Evolutionary conservation across 2,329 filamentous ascomycete genomes (phyloP), one percentile per base, ranked within the genome.

Genomic region (Colletotrichum melonis): DNA sequence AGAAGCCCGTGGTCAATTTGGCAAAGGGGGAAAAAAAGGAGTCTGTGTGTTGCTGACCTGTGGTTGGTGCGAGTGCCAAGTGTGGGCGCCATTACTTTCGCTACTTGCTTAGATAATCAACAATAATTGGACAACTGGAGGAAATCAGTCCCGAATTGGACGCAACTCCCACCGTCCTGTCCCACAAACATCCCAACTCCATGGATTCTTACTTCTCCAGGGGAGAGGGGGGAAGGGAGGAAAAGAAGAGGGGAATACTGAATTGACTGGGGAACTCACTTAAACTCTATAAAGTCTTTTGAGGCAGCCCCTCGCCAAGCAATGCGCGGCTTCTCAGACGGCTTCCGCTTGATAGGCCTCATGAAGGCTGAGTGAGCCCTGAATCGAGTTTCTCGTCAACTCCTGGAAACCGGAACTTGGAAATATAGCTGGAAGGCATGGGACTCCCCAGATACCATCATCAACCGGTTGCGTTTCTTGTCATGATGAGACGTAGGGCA

Each of bases 281-380:
- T 56, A 38, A 62, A 24, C 57, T 57, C 57, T 72, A 63, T 68
- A 68, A 26, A 49, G 62, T 32, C 26, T 24, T 28, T 62, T 32
- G 35, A 35, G 32, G 56, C n/a, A 49, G 55, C 24, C 63, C 63
- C 42, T 60, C 46, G 38, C 57, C 64, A 26, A 16, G 42, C 30
- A 52, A 52, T n/a, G 32, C 26, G 11, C 54, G 38, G 26, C 38
- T 54, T 19, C 16, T 35, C 3, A 24, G 49, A 1, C 16, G 59
- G 14, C 12, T 30, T 55, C 3, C 56, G 69, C 57, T 12, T n/a
- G n/a, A 26, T n/a, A 14, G 38, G n/a, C 68, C 63, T 60, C 63
- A 42, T 49, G 42, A n/a, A 49, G 19, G 42, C 42, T 49, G 19
- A 49, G 6, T n/a, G 42, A 49, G 19, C 42, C 42, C 42, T 71